A percentile compares a stretch with the other conserved stretches of the same genome.
Conservation (phyloP, 176 grass and related monocot species). For the Paspalum notatum region DNA sequence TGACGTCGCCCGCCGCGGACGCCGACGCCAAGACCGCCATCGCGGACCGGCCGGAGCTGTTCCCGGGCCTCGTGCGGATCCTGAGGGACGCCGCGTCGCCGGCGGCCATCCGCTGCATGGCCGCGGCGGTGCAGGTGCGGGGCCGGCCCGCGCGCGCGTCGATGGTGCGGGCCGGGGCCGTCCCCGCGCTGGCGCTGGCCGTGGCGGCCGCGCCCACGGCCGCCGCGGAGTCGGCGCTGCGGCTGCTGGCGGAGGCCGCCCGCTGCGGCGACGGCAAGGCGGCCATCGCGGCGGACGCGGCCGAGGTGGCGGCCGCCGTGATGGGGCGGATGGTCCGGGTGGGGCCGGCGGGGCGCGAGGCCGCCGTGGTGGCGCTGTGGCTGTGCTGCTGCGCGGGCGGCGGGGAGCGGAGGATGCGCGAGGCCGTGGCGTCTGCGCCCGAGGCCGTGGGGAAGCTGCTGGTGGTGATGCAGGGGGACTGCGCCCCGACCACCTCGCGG, state of each 20-base stretch:
- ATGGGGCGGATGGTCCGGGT: conserved; percentile 77
- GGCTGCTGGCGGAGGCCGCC: conserved; percentile 57
- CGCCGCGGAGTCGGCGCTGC: conserved; percentile 60
- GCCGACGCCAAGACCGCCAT: conserved; percentile 56
- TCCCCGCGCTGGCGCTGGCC: conserved; percentile 52
- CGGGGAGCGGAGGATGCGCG: conserved; percentile 61
- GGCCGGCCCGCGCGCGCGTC: conserved; percentile 47
- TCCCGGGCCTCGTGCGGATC: conserved; percentile 68
- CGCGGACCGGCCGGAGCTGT: conserved; percentile 60
- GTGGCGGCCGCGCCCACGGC: conserved; percentile 62
- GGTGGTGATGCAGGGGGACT: conserved; percentile 87
- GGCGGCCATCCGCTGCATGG: conserved; percentile 68
- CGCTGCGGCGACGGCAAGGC: conserved; percentile 69
- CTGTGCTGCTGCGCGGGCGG: conserved; percentile 60
- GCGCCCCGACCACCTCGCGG: conserved; percentile 64
- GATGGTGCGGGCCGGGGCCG: conserved; percentile 66
- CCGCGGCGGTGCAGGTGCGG: conserved; percentile 50
- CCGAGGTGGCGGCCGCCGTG: conserved; percentile 57
- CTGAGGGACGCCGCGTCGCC: conserved; percentile 53
- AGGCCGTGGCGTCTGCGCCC: conserved; percentile 54
- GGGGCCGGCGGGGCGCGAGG: conserved; percentile 61
- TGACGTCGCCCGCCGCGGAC: conserved; percentile 59
- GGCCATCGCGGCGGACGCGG: conserved; percentile 58
- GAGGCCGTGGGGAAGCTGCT: conserved; percentile 80
- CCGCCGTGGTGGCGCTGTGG: conserved; percentile 85